A percentile compares a stretch with the other conserved stretches of the same genome.
Conservation (phyloP, 768 basidiomycete genomes). For the Auriscalpium orientale region DNA sequence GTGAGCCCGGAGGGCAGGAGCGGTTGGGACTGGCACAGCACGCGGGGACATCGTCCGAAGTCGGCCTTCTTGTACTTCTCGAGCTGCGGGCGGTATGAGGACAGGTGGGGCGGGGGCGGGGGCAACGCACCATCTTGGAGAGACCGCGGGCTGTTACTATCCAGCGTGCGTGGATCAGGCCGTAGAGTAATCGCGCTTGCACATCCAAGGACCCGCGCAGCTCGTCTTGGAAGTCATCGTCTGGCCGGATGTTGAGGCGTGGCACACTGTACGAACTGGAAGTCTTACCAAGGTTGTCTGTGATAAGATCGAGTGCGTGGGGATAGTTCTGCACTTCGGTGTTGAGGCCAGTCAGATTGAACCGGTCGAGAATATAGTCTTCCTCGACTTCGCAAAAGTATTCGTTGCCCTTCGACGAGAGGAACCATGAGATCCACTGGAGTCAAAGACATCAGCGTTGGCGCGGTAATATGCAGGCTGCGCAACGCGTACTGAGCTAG, state of each 20-base stretch:
- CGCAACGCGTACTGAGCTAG: constrained; percentile 15
- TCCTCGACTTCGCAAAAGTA: constrained; percentile 99
- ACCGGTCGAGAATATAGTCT: constrained; percentile 96
- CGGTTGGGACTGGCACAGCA: constrained; percentile 89
- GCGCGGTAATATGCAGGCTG: not conserved
- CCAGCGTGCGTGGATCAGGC: constrained; percentile 95
- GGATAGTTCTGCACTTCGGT: constrained; percentile 93
- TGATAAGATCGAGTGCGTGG: constrained; percentile 92
- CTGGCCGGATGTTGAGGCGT: constrained; percentile 28
- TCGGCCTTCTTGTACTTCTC: constrained; percentile 98
- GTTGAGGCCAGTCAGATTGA: constrained; percentile 96
- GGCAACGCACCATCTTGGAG: constrained; percentile 75
- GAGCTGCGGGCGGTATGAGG: constrained; percentile 39
- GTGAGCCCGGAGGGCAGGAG: constrained; percentile 95
- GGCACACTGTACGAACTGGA: not conserved
- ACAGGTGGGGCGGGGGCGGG: not conserved
- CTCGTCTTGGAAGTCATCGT: constrained; percentile 94
- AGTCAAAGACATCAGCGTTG: constrained; percentile 3
- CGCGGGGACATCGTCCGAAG: constrained; percentile 97
- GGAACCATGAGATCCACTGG: constrained; percentile 97
- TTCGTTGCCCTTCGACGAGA: constrained; percentile 96
- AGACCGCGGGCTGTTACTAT: constrained; percentile 92
- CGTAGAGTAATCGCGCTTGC: constrained; percentile 89
- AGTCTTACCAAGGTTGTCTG: constrained; percentile 81
- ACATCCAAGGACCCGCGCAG: constrained; percentile 86